phyloP scores from a whole-genome alignment of 148 eudicot species.

The Silene uniflora region DNA sequence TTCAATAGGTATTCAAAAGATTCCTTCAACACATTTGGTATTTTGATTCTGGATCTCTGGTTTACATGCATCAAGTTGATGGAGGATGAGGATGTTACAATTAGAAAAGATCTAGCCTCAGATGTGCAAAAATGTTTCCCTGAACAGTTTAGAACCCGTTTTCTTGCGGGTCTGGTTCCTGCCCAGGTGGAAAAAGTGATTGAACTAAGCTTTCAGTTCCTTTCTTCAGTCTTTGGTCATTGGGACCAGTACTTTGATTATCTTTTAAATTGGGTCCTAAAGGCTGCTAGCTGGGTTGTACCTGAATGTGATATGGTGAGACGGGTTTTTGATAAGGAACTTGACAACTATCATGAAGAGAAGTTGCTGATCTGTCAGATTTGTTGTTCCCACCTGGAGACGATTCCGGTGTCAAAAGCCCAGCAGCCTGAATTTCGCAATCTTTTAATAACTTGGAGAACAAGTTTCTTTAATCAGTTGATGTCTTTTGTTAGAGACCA shows the following conservation, averaged over 20 bases:
- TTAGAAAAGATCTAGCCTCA: constrained; percentile 60
- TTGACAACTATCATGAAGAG: constrained; percentile 94
- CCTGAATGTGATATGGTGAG: constrained; percentile 73
- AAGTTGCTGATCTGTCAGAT: constrained; percentile 77
- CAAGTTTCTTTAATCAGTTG: constrained; percentile 50
- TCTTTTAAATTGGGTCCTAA: constrained; percentile 57
- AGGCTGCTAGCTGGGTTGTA: constrained; percentile 45
- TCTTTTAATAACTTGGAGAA: constrained; percentile 46
- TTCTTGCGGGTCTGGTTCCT: constrained; percentile 42
- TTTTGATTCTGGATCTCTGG: constrained; percentile 60
- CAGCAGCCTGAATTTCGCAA: constrained; percentile 31
- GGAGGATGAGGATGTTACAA: constrained; percentile 79
- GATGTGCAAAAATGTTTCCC: constrained; percentile 67
- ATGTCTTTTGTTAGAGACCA: constrained; percentile 41
- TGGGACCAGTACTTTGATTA: constrained; percentile 64
- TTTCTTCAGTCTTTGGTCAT: constrained; percentile 62
- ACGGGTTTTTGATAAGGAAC: constrained; percentile 91
- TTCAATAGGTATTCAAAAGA: constrained; percentile 29
- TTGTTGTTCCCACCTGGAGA: constrained; percentile 74
- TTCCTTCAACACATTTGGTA: constrained; percentile 41
- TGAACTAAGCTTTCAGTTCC: constrained; percentile 63
- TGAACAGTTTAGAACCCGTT: constrained; percentile 24
- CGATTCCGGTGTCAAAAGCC: constrained; percentile 35
- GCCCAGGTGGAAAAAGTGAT: constrained; percentile 90
- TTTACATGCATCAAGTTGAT: constrained; percentile 76